Conservation (phyloP, 352 stramenopile genomes). For the Thalassiosira livingstoniorum region DNA sequence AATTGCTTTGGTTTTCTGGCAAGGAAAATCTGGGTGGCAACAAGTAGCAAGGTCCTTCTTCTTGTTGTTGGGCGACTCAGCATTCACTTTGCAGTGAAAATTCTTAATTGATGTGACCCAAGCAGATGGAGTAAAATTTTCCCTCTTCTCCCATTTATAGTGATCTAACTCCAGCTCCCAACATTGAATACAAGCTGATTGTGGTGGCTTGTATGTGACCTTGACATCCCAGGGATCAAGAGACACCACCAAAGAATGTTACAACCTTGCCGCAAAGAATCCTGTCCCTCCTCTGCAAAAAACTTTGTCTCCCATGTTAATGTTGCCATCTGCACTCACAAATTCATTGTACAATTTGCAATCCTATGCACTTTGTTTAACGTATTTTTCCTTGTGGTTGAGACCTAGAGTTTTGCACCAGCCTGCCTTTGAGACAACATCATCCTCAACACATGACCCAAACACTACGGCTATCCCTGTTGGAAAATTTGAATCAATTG, state of each 20-base stretch:
- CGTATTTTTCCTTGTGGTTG: slow-evolving; percentile 14
- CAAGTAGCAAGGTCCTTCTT: not conserved
- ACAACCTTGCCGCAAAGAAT: not conserved
- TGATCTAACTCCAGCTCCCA: not conserved
- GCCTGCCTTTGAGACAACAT: not conserved
- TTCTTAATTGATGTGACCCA: not conserved
- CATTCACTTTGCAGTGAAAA: not conserved
- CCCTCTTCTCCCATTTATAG: not conserved
- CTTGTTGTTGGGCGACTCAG: slow-evolving; percentile 7
- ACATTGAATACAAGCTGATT: not conserved
- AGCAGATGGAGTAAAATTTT: not conserved
- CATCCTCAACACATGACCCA: not conserved
- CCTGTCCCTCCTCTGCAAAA: not conserved
- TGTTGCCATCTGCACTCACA: not conserved
- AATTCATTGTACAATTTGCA: not conserved
- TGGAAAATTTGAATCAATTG: too few species aligned
- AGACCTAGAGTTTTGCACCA: not conserved
- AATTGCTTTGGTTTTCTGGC: not conserved
- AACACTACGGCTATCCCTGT: not conserved
- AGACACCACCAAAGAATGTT: not conserved
- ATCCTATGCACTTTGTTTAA: not conserved
- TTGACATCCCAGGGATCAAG: not conserved
- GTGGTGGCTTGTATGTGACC: not conserved
- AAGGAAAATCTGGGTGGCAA: not conserved
- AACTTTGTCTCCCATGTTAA: slow-evolving; percentile 4